phyloP scores from a whole-genome alignment of 768 basidiomycete genomes.

The Leucocoprinus sp. region DNA sequence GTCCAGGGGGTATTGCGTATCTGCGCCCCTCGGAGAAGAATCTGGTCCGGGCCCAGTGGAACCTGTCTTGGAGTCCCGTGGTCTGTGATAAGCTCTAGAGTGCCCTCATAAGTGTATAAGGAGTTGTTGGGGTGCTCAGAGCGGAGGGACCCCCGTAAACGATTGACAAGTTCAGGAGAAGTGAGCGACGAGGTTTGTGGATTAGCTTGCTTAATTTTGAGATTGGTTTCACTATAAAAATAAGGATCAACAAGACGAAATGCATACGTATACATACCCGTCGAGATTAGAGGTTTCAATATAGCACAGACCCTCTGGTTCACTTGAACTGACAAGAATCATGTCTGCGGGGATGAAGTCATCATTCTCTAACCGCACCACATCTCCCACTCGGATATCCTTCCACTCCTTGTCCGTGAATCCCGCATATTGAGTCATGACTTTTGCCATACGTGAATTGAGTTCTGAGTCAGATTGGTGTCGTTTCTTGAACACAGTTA shows the following conservation, averaged over 20 bases:
- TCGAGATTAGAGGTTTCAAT: constrained; percentile 98
- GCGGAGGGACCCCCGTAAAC: constrained; percentile 75
- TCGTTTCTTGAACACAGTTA: constrained; percentile 59
- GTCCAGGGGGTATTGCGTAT: constrained; percentile 95
- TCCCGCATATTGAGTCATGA: constrained; percentile 50
- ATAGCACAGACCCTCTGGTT: constrained; percentile 96
- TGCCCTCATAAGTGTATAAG: constrained; percentile 90
- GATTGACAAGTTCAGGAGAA: constrained; percentile 63
- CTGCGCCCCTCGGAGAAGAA: constrained; percentile 91
- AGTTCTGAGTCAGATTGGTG: constrained; percentile 92
- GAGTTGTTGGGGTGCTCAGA: constrained; percentile 98
- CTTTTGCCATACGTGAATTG: constrained; percentile 75
- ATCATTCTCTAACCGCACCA: constrained; percentile 84
- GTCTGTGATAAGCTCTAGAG: constrained; percentile 53
- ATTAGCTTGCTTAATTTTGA: constrained; percentile 97
- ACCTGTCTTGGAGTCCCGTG: constrained; percentile 66
- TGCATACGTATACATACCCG: constrained; percentile 46
- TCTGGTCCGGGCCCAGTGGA: constrained; percentile 90
- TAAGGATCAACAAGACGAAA: constrained; percentile 4
- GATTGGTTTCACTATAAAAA: constrained; percentile 79
- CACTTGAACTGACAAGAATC: constrained; percentile 78
- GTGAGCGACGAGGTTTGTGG: constrained; percentile 72
- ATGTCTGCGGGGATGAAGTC: constrained; percentile 96
- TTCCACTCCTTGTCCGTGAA: constrained; percentile 83
- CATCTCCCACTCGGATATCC: constrained; percentile 83